Percentiles rank a stretch among this genome's conserved stretches.
These are phyloP conservation scores for Filobasidium floriforme DNA, from an alignment of 768 basidiomycete species.

Conservation along the genomic window DNA sequence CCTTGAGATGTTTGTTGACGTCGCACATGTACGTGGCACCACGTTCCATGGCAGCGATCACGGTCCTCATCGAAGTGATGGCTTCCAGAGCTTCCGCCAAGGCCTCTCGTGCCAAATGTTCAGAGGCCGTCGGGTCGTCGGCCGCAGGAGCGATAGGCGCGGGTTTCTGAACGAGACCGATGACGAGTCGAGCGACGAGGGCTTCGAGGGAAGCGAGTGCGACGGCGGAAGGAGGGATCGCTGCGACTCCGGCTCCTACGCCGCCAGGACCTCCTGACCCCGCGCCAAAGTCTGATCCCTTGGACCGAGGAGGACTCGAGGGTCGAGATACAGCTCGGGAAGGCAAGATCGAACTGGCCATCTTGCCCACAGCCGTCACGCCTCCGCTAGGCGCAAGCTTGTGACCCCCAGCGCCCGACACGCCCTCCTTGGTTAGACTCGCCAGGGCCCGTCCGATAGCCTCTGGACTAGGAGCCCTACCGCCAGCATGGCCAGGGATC, in stretches of 20 bases:
- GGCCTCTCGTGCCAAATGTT: conserved; percentile 42
- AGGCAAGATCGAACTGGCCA: conserved; percentile 38
- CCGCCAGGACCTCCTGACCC: neutral
- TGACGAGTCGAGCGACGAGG: conserved; percentile 36
- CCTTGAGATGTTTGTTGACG: conserved; percentile 32
- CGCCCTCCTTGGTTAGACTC: conserved; percentile 31
- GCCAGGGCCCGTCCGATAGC: conserved; percentile 35
- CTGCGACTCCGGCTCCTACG: conserved; percentile 9
- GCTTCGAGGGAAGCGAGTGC: conserved; percentile 41
- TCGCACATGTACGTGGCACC: conserved; percentile 21
- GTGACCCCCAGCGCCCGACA: conserved; percentile 12
- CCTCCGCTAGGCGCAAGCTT: conserved; percentile 25
- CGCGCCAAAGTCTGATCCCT: conserved; percentile 4
- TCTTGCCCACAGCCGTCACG: conserved; percentile 33
- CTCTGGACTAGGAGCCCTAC: conserved; percentile 37
- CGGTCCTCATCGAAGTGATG: conserved; percentile 35
- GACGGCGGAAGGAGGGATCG: conserved; percentile 29
- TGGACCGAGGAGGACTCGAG: conserved; percentile 36
- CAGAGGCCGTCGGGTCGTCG: conserved; percentile 33
- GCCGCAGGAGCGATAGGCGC: conserved; percentile 13
- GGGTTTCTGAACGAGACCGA: conserved; percentile 37
- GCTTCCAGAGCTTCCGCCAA: conserved; percentile 43
- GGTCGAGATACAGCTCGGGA: conserved; percentile 41
- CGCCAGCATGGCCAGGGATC: conserved; percentile 6
- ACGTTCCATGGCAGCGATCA: conserved; percentile 30